These are phyloP conservation scores for Hypomyces perniciosus DNA, from an alignment of 2,329 filamentous ascomycete genomes.

Conservation along the genomic window DNA sequence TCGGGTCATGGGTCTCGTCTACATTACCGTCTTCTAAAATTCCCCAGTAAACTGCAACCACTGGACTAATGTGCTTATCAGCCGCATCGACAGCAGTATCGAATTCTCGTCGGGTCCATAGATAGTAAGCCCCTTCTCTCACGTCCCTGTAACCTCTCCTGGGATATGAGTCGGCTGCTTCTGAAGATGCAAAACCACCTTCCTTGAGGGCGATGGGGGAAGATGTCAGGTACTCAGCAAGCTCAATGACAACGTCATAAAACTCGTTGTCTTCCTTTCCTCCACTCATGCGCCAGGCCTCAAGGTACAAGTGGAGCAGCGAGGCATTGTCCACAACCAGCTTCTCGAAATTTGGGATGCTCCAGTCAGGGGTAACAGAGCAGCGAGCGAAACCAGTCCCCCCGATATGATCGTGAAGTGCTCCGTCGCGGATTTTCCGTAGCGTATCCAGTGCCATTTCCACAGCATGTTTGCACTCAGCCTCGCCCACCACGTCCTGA, in stretches of 20 bases:
- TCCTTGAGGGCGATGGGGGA: slow-evolving; percentile 58
- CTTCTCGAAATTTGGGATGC: slow-evolving; percentile 93
- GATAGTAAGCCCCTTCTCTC: slow-evolving; percentile 86
- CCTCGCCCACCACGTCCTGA: slow-evolving; percentile 77
- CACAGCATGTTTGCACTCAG: slow-evolving; percentile 67
- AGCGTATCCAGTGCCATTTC: slow-evolving; percentile 78
- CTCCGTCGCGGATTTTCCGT: slow-evolving; percentile 59
- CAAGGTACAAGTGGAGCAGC: slow-evolving; percentile 74
- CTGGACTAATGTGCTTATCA: slow-evolving; percentile 55
- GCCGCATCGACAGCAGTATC: slow-evolving; percentile 57
- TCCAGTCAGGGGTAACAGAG: slow-evolving; percentile 88
- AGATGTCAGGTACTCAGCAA: slow-evolving; percentile 79
- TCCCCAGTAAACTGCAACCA: slow-evolving; percentile 80
- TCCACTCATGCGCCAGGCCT: slow-evolving; percentile 64
- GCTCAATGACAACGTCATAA: slow-evolving; percentile 69
- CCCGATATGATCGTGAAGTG: slow-evolving; percentile 50
- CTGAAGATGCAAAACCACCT: slow-evolving; percentile 80
- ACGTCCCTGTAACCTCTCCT: slow-evolving; percentile 71
- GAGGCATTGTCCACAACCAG: slow-evolving; percentile 92
- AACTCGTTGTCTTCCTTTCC: slow-evolving; percentile 60
- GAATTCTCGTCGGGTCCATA: slow-evolving; percentile 88
- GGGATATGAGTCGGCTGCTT: slow-evolving; percentile 81
- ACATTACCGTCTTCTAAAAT: slow-evolving; percentile 83
- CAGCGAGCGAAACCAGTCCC: slow-evolving; percentile 60
- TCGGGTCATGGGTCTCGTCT: slow-evolving; percentile 71